Percentiles rank a stretch among this genome's conserved stretches.
phyloP scores from a whole-genome alignment of 495 filamentous ascomycete genomes.

The Aspergillus mulundensis region DNA sequence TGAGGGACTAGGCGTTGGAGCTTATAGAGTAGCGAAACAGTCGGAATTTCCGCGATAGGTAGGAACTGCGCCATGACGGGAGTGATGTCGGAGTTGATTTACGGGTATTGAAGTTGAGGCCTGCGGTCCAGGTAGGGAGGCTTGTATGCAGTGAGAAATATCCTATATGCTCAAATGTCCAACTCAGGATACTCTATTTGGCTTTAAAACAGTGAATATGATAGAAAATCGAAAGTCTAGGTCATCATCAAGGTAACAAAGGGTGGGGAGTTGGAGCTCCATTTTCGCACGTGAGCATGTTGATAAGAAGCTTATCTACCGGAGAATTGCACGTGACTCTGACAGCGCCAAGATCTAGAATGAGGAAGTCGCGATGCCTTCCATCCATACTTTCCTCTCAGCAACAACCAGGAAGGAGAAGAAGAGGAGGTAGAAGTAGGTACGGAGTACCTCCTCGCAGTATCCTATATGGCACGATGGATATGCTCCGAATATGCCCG shows the following conservation, averaged over 20 bases:
- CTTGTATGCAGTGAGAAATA: neutral
- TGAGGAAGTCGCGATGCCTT: too few relatives aligned
- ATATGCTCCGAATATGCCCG: too few relatives aligned
- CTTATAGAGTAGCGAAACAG: slow-evolving; percentile 58
- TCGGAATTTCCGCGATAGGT: slow-evolving; percentile 57
- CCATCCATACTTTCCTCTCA: too few relatives aligned
- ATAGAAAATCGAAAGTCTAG: neutral
- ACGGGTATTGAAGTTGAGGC: neutral
- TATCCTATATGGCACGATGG: neutral
- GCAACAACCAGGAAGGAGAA: too few relatives aligned
- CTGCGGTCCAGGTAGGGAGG: too few relatives aligned
- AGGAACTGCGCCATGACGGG: slow-evolving; percentile 19
- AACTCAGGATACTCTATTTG: neutral
- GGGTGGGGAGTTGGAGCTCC: slow-evolving; percentile 4
- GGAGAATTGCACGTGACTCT: too few relatives aligned
- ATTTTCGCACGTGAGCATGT: slow-evolving; percentile 6
- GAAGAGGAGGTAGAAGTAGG: too few relatives aligned
- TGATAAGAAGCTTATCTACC: too few relatives aligned
- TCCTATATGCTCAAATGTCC: neutral
- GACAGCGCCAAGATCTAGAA: too few relatives aligned
- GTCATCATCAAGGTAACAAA: neutral
- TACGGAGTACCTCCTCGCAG: neutral
- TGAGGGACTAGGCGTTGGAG: slow-evolving; percentile 27
- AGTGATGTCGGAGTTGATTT: neutral
- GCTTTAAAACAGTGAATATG: neutral